Percentiles rank a stretch among this genome's conserved stretches.
These are phyloP conservation scores for Boletus tylopilopsis DNA, from an alignment of 768 basidiomycete species.

Conservation along the genomic window DNA sequence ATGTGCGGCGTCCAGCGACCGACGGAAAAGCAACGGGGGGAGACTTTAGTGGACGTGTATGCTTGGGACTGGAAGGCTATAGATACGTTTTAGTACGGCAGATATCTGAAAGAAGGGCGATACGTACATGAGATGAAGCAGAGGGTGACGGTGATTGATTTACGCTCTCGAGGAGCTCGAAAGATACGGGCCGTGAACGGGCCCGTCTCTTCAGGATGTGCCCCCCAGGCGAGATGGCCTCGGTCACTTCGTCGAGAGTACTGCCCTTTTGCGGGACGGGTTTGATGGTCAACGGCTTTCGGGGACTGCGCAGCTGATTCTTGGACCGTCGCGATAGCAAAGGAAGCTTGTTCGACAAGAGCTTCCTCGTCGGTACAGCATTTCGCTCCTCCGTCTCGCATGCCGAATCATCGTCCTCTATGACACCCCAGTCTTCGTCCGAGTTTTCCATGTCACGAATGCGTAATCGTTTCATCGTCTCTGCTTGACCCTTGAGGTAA, in stretches of 20 bases:
- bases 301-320: constrained; percentile 28
- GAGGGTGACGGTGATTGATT: constrained; percentile 41
- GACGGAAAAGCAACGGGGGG: constrained; percentile 36
- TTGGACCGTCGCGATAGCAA: constrained; percentile 25
- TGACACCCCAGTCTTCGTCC: constrained; percentile 41
- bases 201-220: constrained; percentile 75
- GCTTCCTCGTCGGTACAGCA: constrained; percentile 26
- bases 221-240: constrained; percentile 71
- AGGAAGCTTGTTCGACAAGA: constrained; percentile 30
- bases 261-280: constrained; percentile 38
- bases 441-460: constrained; percentile 53
- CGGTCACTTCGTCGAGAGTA: constrained; percentile 54
- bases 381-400: constrained; percentile 47
- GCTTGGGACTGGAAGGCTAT: constrained; percentile 21
- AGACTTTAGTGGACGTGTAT: constrained; percentile 8
- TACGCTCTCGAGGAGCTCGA: constrained; percentile 55
- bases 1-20: constrained; percentile 36
- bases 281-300: constrained; percentile 22
- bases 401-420: constrained; percentile 48
- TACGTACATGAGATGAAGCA: constrained; percentile 29
- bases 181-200: constrained; percentile 66
- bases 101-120: not conserved
- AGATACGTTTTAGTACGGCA: not conserved
- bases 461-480: constrained; percentile 58
- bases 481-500: constrained; percentile 50